A percentile compares a stretch with the other conserved stretches of the same genome.
Conservation (phyloP, 2,329 filamentous ascomycete genomes). For the Apiospora pterosperma region DNA sequence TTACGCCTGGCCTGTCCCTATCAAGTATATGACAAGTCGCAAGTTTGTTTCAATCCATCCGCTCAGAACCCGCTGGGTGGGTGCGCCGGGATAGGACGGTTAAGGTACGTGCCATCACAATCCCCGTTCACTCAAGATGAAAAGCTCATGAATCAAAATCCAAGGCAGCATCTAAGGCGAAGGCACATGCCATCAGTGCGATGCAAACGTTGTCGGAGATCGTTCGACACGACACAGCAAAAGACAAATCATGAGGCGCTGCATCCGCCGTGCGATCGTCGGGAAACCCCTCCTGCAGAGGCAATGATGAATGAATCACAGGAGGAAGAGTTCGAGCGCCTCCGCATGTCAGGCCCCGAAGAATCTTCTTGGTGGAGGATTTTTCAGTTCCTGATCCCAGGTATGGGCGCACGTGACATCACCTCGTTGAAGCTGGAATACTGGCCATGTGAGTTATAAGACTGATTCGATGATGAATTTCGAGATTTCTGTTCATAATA, state of each 20-base stretch:
- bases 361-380: constrained; percentile 9
- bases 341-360: neutral
- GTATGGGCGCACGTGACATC: neutral
- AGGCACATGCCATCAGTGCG: constrained; percentile 5
- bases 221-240: constrained; percentile 3
- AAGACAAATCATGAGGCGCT: neutral
- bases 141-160: neutral
- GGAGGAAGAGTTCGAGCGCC: constrained; percentile 3
- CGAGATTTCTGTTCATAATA: no score
- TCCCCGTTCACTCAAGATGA: no score
- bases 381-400: constrained; percentile 10
- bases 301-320: constrained; percentile 6
- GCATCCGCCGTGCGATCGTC: neutral
- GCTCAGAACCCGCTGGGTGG: constrained; percentile 5
- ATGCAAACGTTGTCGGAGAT: constrained; percentile 9
- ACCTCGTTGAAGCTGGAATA: neutral
- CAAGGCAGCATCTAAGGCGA: constrained; percentile 10
- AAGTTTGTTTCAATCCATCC: constrained; percentile 2
- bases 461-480: no score
- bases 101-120: constrained; percentile 1
- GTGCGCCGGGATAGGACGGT: constrained; percentile 2
- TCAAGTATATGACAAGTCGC: constrained; percentile 7
- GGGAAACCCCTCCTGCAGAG: neutral
- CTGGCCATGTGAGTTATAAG: neutral
- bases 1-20: constrained; percentile 8